phyloP scores from a whole-genome alignment of 1,284 basidiomycete species.

The Fistulinella staudtii region DNA sequence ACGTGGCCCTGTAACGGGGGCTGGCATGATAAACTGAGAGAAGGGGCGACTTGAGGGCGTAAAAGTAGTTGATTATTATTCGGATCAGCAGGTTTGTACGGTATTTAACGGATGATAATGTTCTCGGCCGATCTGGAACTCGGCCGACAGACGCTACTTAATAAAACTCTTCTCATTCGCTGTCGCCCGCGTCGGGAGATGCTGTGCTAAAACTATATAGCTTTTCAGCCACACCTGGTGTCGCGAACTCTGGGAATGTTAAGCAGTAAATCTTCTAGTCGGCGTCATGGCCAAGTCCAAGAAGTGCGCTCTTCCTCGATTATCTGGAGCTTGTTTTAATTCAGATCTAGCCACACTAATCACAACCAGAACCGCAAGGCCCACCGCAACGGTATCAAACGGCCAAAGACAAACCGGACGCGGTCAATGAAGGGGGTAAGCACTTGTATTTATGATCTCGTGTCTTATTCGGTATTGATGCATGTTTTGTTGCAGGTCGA shows the following conservation, averaged over 20 bases:
- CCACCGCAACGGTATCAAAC: slow-evolving; percentile 96
- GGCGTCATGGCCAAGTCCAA: slow-evolving; percentile 78
- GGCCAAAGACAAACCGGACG: slow-evolving; percentile 70
- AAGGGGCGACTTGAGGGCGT: neutral
- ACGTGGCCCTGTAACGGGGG: slow-evolving; percentile 55
- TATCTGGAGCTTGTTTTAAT: slow-evolving; percentile 7
- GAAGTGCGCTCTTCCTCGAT: slow-evolving; percentile 47
- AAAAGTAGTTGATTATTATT: neutral
- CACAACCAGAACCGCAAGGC: slow-evolving; percentile 96
- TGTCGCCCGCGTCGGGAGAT: too few species aligned
- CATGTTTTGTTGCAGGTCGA: slow-evolving; percentile 57
- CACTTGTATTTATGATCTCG: slow-evolving; percentile 23
- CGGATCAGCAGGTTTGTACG: slow-evolving; percentile 2
- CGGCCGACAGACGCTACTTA: slow-evolving; percentile 23
- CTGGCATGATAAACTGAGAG: slow-evolving; percentile 42
- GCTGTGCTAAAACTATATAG: slow-evolving; percentile 36
- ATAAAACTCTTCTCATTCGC: neutral
- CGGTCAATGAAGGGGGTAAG: slow-evolving; percentile 90
- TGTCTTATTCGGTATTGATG: slow-evolving; percentile 4
- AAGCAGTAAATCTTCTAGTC: slow-evolving; percentile 31
- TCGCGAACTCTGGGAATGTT: slow-evolving; percentile 1
- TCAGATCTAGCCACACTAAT: slow-evolving; percentile 65
- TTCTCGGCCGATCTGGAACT: slow-evolving; percentile 21
- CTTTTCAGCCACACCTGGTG: slow-evolving; percentile 39
- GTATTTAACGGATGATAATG: neutral